phyloP scores from a whole-genome alignment of 768 basidiomycete genomes.

The Trametes cingulata region DNA sequence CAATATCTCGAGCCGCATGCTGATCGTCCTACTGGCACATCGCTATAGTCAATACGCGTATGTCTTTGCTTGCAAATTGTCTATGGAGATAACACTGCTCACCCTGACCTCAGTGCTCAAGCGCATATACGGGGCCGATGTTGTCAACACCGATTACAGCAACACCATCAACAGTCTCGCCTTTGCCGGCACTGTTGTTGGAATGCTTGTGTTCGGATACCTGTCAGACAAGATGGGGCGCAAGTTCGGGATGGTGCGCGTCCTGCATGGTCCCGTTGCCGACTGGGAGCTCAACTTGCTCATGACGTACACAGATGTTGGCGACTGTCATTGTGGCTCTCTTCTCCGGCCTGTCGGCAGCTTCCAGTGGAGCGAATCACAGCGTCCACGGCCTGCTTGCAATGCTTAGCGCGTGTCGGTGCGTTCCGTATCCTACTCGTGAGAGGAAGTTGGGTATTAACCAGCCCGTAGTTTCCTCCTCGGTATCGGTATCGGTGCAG shows the following conservation, averaged over 20 bases:
- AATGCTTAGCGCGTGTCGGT: slow-evolving; percentile 82
- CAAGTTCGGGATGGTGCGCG: slow-evolving; percentile 84
- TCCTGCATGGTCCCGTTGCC: not conserved
- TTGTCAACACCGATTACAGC: slow-evolving; percentile 58
- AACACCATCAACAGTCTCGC: slow-evolving; percentile 65
- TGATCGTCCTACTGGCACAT: not conserved
- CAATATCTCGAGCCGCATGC: not conserved
- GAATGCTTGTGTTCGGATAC: slow-evolving; percentile 82
- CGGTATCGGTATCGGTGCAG: slow-evolving; percentile 86
- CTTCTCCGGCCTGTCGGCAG: slow-evolving; percentile 82
- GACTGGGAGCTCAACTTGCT: not conserved
- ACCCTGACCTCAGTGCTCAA: slow-evolving; percentile 54
- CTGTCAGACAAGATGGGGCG: slow-evolving; percentile 86
- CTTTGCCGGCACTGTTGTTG: slow-evolving; percentile 86
- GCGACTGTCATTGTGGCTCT: slow-evolving; percentile 83
- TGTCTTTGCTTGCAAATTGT: slow-evolving; percentile 35
- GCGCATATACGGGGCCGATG: slow-evolving; percentile 64
- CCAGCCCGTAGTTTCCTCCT: slow-evolving; percentile 65
- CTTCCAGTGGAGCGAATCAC: slow-evolving; percentile 75
- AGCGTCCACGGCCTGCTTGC: slow-evolving; percentile 69
- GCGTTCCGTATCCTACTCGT: slow-evolving; percentile 25
- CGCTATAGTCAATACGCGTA: slow-evolving; percentile 64
- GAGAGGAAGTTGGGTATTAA: no score
- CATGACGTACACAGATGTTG: slow-evolving; percentile 52
- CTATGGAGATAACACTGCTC: not conserved